Evolutionary conservation across 495 filamentous ascomycete genomes (phyloP).

Genomic region (Daldinia bambusicola): DNA sequence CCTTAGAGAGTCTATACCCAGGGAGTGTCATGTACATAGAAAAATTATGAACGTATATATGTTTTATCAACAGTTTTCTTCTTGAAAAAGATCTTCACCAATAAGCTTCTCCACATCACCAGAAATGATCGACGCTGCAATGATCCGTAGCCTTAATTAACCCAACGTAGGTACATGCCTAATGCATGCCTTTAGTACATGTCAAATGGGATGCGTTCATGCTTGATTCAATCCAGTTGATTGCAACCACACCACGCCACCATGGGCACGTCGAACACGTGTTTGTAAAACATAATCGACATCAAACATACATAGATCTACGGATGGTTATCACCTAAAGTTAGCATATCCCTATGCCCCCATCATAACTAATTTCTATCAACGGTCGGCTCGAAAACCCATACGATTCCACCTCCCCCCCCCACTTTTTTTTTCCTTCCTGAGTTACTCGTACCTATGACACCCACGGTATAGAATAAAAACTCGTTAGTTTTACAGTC

Average conservation of each 20-base stretch:
- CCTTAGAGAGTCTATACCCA: conserved; percentile 28
- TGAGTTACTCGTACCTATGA: too few species aligned
- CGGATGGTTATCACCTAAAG: too few species aligned
- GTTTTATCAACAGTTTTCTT: neutral
- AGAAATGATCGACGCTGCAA: conserved; percentile 6
- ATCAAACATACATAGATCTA: neutral
- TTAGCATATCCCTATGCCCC: too few species aligned
- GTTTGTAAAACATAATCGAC: neutral
- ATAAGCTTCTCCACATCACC: neutral
- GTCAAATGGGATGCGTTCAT: neutral
- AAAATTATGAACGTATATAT: conserved; percentile 12
- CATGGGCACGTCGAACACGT: neutral
- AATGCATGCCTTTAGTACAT: neutral
- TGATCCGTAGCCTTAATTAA: neutral
- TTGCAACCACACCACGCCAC: conserved; percentile 16
- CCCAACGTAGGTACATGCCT: neutral
- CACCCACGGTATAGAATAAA: too few species aligned
- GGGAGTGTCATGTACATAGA: conserved; percentile 19
- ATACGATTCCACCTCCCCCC: too few species aligned
- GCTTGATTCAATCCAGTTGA: neutral
- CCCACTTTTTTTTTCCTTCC: too few species aligned
- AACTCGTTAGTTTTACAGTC: too few species aligned
- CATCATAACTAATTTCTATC: too few species aligned
- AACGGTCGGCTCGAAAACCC: too few species aligned
- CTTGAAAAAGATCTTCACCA: neutral